Percentiles rank a stretch among this genome's conserved stretches.
phyloP scores from a whole-genome alignment of 306 rosid species.

The Lablab purpureus region DNA sequence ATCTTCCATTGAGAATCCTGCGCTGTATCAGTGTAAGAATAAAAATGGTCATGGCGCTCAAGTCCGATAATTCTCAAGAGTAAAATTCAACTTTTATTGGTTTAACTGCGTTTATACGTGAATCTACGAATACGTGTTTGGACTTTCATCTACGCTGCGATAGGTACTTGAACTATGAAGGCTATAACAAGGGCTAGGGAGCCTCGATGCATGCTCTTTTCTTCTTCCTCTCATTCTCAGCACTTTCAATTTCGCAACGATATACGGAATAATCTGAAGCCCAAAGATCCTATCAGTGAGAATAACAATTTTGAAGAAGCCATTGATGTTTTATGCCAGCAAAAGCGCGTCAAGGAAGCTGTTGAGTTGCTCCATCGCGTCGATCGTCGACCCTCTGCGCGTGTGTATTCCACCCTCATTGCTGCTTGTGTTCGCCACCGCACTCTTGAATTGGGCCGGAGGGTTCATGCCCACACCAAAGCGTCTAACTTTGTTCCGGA shows the following conservation, averaged over 20 bases:
- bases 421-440: conserved; percentile 14
- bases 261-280: neutral
- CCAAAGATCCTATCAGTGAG: neutral
- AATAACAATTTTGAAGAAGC: conserved; percentile 1
- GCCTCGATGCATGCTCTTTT: neutral
- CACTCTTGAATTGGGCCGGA: conserved; percentile 2
- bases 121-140: neutral
- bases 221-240: neutral
- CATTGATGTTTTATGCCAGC: conserved; percentile 7
- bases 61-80: neutral
- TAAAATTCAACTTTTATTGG: no score
- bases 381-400: conserved; percentile 2
- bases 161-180: neutral
- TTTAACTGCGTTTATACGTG: no score
- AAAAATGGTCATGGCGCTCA: neutral
- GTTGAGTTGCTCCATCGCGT: conserved; percentile 23
- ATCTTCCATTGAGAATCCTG: neutral
- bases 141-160: neutral
- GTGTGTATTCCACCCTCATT: neutral
- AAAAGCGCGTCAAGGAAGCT: conserved; percentile 19
- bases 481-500: conserved; percentile 10
- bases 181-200: neutral
- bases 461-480: conserved; percentile 23
- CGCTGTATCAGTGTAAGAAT: neutral
- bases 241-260: neutral